A percentile compares a stretch with the other conserved stretches of the same genome.
Conservation (phyloP, 2,329 filamentous ascomycete species). For the Teratosphaeria zuluensis region DNA sequence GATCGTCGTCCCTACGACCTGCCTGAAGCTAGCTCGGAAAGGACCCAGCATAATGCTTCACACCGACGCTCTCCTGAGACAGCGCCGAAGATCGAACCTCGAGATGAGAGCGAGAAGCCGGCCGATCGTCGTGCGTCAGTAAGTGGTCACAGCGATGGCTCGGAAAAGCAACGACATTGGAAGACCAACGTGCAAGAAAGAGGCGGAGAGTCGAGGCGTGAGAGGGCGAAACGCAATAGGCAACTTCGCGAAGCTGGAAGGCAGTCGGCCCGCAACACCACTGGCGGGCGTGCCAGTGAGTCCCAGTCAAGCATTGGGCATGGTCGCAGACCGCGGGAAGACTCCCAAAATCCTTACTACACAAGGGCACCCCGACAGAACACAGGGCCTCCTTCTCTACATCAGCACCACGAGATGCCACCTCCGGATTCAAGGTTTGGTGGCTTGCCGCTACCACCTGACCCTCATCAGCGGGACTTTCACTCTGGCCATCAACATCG, state of each 20-base stretch:
- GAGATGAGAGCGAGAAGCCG: background rate
- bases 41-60: background rate
- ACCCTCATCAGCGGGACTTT: conserved; percentile 1
- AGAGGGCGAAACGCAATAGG: background rate
- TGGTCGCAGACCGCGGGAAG: background rate
- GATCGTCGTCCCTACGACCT: background rate
- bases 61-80: background rate
- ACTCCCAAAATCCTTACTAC: background rate
- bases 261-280: background rate
- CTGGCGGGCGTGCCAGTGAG: background rate
- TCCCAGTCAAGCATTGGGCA: background rate
- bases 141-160: background rate
- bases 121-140: background rate
- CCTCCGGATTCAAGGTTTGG: background rate
- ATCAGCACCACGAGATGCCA: background rate
- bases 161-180: background rate
- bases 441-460: background rate
- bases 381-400: background rate
- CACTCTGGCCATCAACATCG: conserved; percentile 2
- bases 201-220: background rate
- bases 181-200: conserved; percentile 1
- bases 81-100: background rate
- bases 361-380: background rate
- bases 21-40: background rate
- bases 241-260: background rate